Evolutionary conservation across 2,329 filamentous ascomycete genomes (phyloP), one percentile per base, ranked within the genome.

Genomic region (Trichothecium roseum): DNA sequence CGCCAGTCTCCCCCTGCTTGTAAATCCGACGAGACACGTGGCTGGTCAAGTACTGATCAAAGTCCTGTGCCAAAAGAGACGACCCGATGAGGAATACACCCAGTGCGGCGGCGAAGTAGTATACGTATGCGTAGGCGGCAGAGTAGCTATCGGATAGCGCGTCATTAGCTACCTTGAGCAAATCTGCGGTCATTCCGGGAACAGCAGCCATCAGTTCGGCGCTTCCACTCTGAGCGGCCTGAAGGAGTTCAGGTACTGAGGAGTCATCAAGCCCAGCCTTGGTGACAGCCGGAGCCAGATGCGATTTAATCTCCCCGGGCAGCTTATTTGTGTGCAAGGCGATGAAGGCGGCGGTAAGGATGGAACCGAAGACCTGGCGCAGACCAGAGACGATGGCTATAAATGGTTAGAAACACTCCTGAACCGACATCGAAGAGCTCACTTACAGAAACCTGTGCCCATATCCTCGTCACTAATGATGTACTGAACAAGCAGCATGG

Each of bases 401-500:
- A 18, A 30, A n/a, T 8, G 5, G 15, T 14, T 22, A 12, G 15
- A 24, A 24, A 24, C 6, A 24, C 6, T 24, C 20, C 10, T 24
- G 20, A 18, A 6, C 18, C 3, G 5, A 14, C 14, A 14, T 28
- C 15, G n/a, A 27, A 13, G 20, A 10, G 20, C 31, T 30, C 22
- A 35, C 41, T 27, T 44, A 44, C 43, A 36, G 22, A 45, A 45
- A 12, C 35, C 41, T 5, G 42, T 37, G 18, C 43, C 41, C 16
- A 45, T 37, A 20, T 44, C 41, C 34, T 35, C 29, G 20, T 44
- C 43, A 32, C 36, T 37, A 6, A 40, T 38, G 12, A 45, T 41
- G 22, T 42, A 45, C 36, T 45, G 43, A 5, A 45, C 43, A 35
- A 45, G 39, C 30, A 45, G 35, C 43, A 45, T 44, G 15, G 43